A percentile compares a stretch with the other conserved stretches of the same genome.
phyloP scores from a whole-genome alignment of 176 grass and related monocot genomes.

The Oryza australiensis region DNA sequence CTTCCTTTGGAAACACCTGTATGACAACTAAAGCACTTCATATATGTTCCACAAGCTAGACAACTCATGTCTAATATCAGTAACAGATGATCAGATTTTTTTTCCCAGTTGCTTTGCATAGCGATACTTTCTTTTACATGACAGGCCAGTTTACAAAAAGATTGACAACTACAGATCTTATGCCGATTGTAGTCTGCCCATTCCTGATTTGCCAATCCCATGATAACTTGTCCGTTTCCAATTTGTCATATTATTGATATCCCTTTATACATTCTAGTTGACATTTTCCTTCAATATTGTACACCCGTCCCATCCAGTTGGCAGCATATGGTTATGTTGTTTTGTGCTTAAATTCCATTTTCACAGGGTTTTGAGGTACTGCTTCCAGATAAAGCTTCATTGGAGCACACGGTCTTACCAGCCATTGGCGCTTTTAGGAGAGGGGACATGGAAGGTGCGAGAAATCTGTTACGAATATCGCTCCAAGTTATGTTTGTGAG shows the following conservation, averaged over 20 bases:
- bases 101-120: conserved; percentile 16
- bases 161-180: conserved; percentile 21
- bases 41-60: not conserved
- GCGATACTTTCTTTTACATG: conserved; percentile 30
- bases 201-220: conserved; percentile 29
- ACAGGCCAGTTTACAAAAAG: conserved; percentile 31
- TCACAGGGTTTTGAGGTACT: conserved; percentile 84
- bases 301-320: not conserved
- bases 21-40: conserved; percentile 3
- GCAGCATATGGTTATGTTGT: conserved; percentile 6
- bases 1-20: not conserved
- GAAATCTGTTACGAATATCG: conserved; percentile 65
- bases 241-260: conserved; percentile 22
- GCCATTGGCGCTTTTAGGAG: conserved; percentile 54
- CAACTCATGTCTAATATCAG: conserved; percentile 30
- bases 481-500: conserved; percentile 78
- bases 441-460: conserved; percentile 73
- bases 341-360: not conserved
- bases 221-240: conserved; percentile 1
- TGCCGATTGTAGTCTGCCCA: conserved; percentile 31
- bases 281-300: not conserved
- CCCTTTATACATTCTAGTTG: conserved; percentile 28
- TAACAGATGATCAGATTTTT: conserved; percentile 23
- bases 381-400: conserved; percentile 63
- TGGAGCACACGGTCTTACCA: conserved; percentile 66